Evolutionary conservation across 495 filamentous ascomycete species (phyloP).

Genomic region (Penicillium parvum): DNA sequence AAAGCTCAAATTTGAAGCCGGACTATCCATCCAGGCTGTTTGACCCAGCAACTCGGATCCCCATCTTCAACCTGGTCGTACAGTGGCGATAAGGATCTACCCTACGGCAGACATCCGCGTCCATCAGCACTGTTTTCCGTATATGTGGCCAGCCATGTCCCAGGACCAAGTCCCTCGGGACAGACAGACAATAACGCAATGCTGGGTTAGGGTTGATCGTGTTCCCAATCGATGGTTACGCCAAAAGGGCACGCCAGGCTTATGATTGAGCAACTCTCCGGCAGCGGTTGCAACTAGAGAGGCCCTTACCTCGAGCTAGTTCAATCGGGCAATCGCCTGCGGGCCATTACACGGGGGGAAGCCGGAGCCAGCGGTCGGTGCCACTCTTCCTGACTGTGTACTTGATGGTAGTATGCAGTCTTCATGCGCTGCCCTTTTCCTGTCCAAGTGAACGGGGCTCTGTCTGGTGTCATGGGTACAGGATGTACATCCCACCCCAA

Average conservation of each 20-base stretch:
- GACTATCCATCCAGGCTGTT: not conserved
- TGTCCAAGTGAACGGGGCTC: not conserved
- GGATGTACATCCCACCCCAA: conserved; percentile 1
- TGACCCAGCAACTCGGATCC: conserved; percentile 6
- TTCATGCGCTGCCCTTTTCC: not conserved
- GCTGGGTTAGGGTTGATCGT: conserved; percentile 10
- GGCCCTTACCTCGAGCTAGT: conserved; percentile 22
- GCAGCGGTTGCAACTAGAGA: conserved; percentile 5
- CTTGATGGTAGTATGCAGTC: not conserved
- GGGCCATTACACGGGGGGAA: conserved; percentile 3
- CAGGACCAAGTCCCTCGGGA: too few relatives aligned
- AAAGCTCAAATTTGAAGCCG: not conserved
- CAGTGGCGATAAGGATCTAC: too few relatives aligned
- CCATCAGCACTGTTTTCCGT: conserved; percentile 1
- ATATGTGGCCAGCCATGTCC: too few relatives aligned
- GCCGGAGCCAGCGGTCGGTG: too few relatives aligned
- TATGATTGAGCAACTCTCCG: conserved; percentile 20
- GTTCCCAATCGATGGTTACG: conserved; percentile 21
- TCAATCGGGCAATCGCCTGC: conserved; percentile 2
- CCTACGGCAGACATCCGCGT: not conserved
- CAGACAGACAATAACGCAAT: not conserved
- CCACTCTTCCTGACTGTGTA: conserved; percentile 1
- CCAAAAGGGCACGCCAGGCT: conserved; percentile 17
- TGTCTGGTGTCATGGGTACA: conserved; percentile 1
- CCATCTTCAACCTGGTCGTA: too few relatives aligned